phyloP scores from a whole-genome alignment of 345 rosid species.

The Eucalyptus marginata region DNA sequence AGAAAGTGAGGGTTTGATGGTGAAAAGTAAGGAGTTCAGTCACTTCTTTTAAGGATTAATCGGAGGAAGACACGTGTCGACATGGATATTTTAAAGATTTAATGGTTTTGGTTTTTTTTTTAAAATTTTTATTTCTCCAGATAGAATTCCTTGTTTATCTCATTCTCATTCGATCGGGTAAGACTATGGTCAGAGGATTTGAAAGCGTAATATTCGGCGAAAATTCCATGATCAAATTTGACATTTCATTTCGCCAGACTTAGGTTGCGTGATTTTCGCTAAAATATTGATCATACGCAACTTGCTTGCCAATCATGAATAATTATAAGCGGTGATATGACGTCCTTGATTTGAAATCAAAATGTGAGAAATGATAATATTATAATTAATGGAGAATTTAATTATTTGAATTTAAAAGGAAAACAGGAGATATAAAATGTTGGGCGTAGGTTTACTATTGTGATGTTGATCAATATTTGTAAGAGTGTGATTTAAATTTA shows the following conservation, averaged over 20 bases:
- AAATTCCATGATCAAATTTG: not conserved
- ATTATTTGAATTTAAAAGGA: not conserved
- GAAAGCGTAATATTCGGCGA: not conserved
- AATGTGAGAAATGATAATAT: rapidly evolving
- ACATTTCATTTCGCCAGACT: not conserved
- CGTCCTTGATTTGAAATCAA: not conserved
- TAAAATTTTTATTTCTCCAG: rapidly evolving
- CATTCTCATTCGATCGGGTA: not conserved
- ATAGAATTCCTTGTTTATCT: not conserved
- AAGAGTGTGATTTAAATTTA: not conserved
- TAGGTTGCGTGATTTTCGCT: not conserved
- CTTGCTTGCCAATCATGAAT: rapidly evolving
- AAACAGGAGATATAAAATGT: not conserved
- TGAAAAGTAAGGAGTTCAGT: not conserved
- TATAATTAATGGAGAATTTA: rapidly evolving
- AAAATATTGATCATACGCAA: rapidly evolving
- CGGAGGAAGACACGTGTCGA: not conserved
- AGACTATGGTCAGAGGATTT: not conserved
- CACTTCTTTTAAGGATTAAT: not conserved
- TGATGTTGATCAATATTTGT: rapidly evolving
- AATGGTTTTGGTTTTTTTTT: not conserved
- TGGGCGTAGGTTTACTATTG: rapidly evolving
- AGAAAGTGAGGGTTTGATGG: not conserved
- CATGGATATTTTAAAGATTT: not conserved
- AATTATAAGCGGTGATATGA: rapidly evolving